phyloP scores from a whole-genome alignment of 1,284 basidiomycete genomes.

The Cutaneotrichosporon arboriforme region DNA sequence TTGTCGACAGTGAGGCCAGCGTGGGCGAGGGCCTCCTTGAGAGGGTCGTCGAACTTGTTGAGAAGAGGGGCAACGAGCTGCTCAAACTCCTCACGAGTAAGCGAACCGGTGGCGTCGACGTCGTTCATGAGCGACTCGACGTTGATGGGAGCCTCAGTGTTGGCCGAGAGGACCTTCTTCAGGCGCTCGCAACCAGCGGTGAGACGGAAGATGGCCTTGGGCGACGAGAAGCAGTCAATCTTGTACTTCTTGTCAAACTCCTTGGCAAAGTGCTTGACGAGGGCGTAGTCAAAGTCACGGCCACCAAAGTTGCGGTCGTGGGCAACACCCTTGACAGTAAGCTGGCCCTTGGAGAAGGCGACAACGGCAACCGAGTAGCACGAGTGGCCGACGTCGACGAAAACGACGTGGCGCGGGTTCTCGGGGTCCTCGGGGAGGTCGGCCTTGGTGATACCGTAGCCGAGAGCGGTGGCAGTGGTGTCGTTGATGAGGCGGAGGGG shows the following conservation, averaged over 20 bases:
- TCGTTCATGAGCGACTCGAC: constrained; percentile 94
- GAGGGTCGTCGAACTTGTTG: constrained; percentile 55
- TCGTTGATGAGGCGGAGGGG: constrained; percentile 90
- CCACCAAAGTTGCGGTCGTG: constrained; percentile 88
- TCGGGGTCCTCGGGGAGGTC: constrained; percentile 76
- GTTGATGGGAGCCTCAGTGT: constrained; percentile 75
- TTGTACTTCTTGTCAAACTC: constrained; percentile 93
- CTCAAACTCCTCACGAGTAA: constrained; percentile 61
- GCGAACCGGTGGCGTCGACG: constrained; percentile 61
- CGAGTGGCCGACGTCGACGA: constrained; percentile 89
- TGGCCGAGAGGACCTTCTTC: constrained; percentile 73
- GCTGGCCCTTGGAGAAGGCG: constrained; percentile 85
- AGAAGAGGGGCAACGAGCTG: constrained; percentile 54
- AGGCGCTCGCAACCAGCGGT: constrained; percentile 67
- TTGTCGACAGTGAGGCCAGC: constrained; percentile 59
- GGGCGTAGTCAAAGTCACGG: constrained; percentile 83
- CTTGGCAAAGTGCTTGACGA: constrained; percentile 75
- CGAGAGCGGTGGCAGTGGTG: constrained; percentile 84
- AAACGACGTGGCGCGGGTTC: constrained; percentile 74
- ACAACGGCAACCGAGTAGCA: constrained; percentile 76
- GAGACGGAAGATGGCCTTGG: constrained; percentile 87
- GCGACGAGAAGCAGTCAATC: constrained; percentile 81
- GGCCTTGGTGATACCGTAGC: constrained; percentile 93
- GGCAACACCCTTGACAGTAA: constrained; percentile 75
- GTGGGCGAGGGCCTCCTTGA: constrained; percentile 56